Base-by-base conservation (phyloP, 495 filamentous ascomycete genomes). In the Venustampulla echinocandica region DNA sequence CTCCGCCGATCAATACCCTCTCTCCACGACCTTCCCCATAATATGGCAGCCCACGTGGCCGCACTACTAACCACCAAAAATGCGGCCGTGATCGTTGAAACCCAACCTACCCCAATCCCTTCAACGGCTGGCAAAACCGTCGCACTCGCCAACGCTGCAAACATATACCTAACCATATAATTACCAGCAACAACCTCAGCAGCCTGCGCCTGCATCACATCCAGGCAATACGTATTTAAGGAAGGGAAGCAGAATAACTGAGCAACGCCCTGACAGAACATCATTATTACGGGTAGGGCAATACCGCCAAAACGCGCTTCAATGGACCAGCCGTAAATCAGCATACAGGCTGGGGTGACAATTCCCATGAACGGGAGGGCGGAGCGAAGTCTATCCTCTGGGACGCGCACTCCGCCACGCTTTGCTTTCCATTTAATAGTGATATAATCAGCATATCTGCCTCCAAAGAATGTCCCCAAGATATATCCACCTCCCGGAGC, bases 181-280 rank as follows among this genome's bases (percentile, higher is more conserved):
- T 85, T 87, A 0, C 80, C 82, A 0, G 83, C 80, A 46, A 85
- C 75, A 4, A 88, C 80, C 57, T 85, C 81, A 0, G 79, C 74
- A 35, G 76, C 75, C 15, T 73, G 63, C 6, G 65, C 64, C 34
- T 77, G 79, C 81, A 85, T 84, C 10, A 86, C 82, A 56, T 88
- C 83, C 3, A 86, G 64, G 53, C 80, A 86, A 58, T 86, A 86
- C 0, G 83, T 86, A 59, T 87, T 87, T 20, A 87, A 56, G 43
- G 69, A 74, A 9, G 82, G 81, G 56, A 85, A 86, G 64, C 75
- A 83, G 61, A 87, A 84, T 1, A 86, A 66, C 61, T 86, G 81
- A 0, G 77, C 79, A 1, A 85, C 71, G 9, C 83, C 84, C 58
- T 86, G 81, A 3, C 81, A 27, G 54, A 85, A 87, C 69, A 87